Base-by-base conservation (phyloP, 1,284 basidiomycete species). In the Microbotryum violaceum region DNA sequence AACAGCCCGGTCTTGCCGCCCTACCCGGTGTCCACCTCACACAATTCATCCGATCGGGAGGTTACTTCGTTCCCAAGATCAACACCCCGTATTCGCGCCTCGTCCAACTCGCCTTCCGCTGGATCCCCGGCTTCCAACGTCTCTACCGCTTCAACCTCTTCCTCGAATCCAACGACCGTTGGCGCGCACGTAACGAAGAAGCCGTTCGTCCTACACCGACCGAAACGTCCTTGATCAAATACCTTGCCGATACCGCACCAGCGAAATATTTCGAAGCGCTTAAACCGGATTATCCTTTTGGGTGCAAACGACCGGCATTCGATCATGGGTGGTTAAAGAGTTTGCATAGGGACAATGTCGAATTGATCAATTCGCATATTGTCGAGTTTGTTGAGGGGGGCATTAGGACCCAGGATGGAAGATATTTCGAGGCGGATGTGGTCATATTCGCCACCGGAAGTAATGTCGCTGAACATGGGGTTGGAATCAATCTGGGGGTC, bases 241-340 rank as follows among this genome's bases (percentile, higher is more conserved):
- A 83, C 69, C 81, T 84, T 4, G 77, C 75, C 61, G 66, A 61
- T 8, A 78, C 63, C 46, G 79, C 79, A 2, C 82, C 82, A 0
- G 76, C 78, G 63, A 75, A 79, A 58, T 77, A 80, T 62, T 72
- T 75, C 46, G 70, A 77, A 31, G 73, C 74, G 42, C 72, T 84
- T 42, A 78, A 79, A 44, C 83, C 82, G 3, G 71, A 74, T 16
- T 83, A 79, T 72, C 75, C 68, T 5, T 60, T 68, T 57, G 81
- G 81, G 51, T 83, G 82, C 71, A 83, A 82, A 68, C 77, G 82
- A 31, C 77, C 83, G 18, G 80, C 84, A 29, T 73, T 81, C 53
- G 81, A 84, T 67, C 79, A 81, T 16, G 79, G 77, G 12, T 84
- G 83, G 66, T 75, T 84, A 31, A 72, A 78, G 44, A 75, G 77